Percentiles rank a stretch among this genome's conserved stretches.
phyloP scores from a whole-genome alignment of 2,329 filamentous ascomycete genomes.

The Fusarium sp. region DNA sequence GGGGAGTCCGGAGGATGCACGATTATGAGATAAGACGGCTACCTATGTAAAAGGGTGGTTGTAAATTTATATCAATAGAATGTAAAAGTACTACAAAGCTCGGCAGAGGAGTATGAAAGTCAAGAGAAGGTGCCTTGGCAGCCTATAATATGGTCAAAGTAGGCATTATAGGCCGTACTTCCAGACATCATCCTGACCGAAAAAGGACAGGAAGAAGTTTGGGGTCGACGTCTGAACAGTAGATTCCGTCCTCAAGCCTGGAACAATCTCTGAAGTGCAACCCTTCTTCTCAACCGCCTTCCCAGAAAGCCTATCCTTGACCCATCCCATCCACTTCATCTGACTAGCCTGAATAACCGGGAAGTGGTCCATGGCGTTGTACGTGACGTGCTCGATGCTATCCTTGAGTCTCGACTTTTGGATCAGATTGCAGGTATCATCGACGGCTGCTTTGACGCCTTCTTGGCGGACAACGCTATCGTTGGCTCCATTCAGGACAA shows the following conservation, averaged over 20 bases:
- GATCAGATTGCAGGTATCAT: neutral
- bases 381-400: constrained; percentile 1
- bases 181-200: constrained; percentile 1
- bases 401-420: neutral
- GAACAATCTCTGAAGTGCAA: neutral
- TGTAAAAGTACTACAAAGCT: neutral
- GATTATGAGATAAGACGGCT: neutral
- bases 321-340: constrained; percentile 25
- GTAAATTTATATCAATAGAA: neutral
- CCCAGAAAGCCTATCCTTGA: constrained; percentile 24
- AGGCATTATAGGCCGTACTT: constrained; percentile 4
- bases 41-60: neutral
- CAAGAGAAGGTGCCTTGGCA: neutral
- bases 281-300: neutral
- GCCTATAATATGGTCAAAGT: neutral
- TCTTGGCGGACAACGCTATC: constrained; percentile 18
- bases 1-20: neutral
- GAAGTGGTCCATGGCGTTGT: constrained; percentile 27
- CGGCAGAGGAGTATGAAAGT: neutral
- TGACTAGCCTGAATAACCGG: constrained; percentile 27
- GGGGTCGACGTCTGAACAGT: constrained; percentile 2
- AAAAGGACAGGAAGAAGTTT: constrained; percentile 24
- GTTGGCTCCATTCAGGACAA: neutral
- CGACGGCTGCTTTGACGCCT: constrained; percentile 6
- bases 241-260: constrained; percentile 6